These are phyloP conservation scores for Croton laevigatus DNA, from an alignment of 441 rosid genomes.

Conservation along the genomic window DNA sequence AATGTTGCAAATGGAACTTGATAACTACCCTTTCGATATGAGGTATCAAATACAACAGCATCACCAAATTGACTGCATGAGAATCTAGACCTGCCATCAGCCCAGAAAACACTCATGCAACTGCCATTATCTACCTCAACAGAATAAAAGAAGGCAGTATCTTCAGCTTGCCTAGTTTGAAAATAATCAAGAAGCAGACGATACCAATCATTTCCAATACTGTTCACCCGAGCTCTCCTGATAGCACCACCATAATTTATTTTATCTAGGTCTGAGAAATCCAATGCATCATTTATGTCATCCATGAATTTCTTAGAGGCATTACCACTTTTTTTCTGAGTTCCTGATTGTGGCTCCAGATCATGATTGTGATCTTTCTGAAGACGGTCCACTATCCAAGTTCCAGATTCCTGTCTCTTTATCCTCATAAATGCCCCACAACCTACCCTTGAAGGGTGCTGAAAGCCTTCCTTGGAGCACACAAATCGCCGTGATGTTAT, in stretches of 20 bases:
- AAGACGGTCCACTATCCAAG: constrained; percentile 83
- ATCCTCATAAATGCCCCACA: constrained; percentile 94
- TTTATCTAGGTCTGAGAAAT: constrained; percentile 42
- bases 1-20: constrained; percentile 76
- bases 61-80: constrained; percentile 86
- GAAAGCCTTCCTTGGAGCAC: constrained; percentile 92
- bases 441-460: constrained; percentile 88
- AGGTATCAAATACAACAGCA: constrained; percentile 66
- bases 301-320: constrained; percentile 58
- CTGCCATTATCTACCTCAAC: constrained; percentile 55
- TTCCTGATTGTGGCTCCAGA: constrained; percentile 38
- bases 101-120: constrained; percentile 76
- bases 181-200: constrained; percentile 59
- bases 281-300: constrained; percentile 49
- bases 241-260: constrained; percentile 32
- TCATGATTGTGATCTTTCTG: constrained; percentile 76
- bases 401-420: constrained; percentile 70
- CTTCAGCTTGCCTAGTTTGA: constrained; percentile 71
- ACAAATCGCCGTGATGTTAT: constrained; percentile 85
- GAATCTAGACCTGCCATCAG: constrained; percentile 77
- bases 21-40: constrained; percentile 55
- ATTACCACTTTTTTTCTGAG: constrained; percentile 30
- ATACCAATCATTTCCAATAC: constrained; percentile 77
- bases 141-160: constrained; percentile 68
- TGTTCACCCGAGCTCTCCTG: constrained; percentile 38